phyloP scores from a whole-genome alignment of 805 yeast genomes.

The Candida andamanensis region DNA sequence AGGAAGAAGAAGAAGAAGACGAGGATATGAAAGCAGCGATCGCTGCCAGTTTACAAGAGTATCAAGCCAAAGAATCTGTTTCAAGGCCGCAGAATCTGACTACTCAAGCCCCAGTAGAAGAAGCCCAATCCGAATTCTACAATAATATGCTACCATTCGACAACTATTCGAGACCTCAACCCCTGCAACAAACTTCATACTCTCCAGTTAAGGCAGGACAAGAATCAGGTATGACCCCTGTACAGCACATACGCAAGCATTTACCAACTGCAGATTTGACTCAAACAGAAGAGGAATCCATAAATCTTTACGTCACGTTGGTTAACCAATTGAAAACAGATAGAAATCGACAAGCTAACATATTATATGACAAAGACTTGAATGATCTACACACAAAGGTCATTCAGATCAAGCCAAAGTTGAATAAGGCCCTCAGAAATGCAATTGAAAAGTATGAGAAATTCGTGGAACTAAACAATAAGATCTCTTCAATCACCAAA shows the following conservation, averaged over 20 bases:
- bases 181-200: constrained; percentile 1
- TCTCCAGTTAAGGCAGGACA: constrained; percentile 6
- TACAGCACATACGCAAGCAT: constrained; percentile 7
- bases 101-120: no score
- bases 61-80: constrained; percentile 43
- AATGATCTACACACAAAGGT: constrained; percentile 58
- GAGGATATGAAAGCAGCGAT: constrained; percentile 92
- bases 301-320: constrained; percentile 64
- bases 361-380: constrained; percentile 45
- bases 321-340: constrained; percentile 48
- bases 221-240: constrained; percentile 5
- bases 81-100: no score
- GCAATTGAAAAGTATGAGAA: constrained; percentile 59
- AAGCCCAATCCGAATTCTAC: constrained; percentile 27
- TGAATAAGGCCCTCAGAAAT: constrained; percentile 54
- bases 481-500: constrained; percentile 68
- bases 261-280: constrained; percentile 36
- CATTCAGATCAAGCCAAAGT: constrained; percentile 60
- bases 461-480: constrained; percentile 68
- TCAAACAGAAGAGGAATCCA: constrained; percentile 61
- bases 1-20: constrained; percentile 49
- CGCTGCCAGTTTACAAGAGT: constrained; percentile 80
- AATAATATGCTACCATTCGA: constrained; percentile 21
- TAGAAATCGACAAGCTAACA: constrained; percentile 35
- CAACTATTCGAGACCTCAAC: constrained; percentile 2